Evolutionary conservation across 2,329 filamentous ascomycete species (phyloP), one percentile per base, ranked within the genome.

Genomic region (Zymoseptoria crescenta): DNA sequence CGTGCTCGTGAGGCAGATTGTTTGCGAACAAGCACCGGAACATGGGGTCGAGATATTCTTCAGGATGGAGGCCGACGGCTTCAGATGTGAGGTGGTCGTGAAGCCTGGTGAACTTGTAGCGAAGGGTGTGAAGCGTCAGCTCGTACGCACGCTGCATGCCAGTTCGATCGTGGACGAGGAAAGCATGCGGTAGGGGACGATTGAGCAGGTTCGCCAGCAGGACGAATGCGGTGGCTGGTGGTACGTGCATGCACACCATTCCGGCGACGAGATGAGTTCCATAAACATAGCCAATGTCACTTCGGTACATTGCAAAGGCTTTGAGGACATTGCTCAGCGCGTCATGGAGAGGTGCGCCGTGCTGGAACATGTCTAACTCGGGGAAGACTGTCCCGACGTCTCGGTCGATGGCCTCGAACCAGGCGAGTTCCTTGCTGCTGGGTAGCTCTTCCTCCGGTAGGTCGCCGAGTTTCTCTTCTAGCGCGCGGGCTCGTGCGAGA

Each of bases 301-400:
- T 87, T 61, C 89, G 82, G 74, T 94, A 94, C 83, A 91, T 88
- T 57, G 86, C 81, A 73, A 93, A 93, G 6, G 89, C 90, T 67
- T 85, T 85, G 61, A 93, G 78, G 8, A 94, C 83, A 69, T 93
- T 85, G 19, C 87, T 77, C 29, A 94, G 76, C 45, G 81, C 79
- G 59, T 84, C 77, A 69, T 92, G 83, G 9, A 92, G 76, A 1
- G 88, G 87, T 0, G 83, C 85, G 75, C 78, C 82, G 5, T 78
- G 75, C 16, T 65, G 57, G 70, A 92, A 93, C 69, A 92, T 88
- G 65, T 83, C 83, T 52, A 91, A 75, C 58, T 91, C 87, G 2
- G 82, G 81, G 78, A 87, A 92, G 1, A 88, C 89, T 35, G 76
- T 77, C 28, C 83, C 80, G 2, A 86, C 86, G 67, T 91, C 88